Conservation (phyloP, 1,284 basidiomycete genomes). For the Naganishia sp. region DNA sequence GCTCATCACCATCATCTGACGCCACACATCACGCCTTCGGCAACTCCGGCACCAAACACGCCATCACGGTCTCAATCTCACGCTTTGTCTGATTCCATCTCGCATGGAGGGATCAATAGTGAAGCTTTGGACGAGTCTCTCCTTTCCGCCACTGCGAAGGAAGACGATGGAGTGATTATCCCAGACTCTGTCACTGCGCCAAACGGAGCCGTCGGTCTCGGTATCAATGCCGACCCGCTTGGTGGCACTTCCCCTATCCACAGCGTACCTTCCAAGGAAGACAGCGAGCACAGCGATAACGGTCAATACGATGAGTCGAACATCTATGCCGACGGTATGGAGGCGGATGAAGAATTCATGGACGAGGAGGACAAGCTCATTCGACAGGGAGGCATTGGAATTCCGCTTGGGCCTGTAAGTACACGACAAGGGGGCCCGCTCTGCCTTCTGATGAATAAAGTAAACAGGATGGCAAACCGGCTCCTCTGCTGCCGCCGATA, state of each 20-base stretch:
- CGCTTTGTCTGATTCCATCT: slow-evolving; percentile 28
- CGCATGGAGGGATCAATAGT: slow-evolving; percentile 38
- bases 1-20: slow-evolving; percentile 41
- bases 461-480: slow-evolving; percentile 75
- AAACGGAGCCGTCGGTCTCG: slow-evolving; percentile 49
- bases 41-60: slow-evolving; percentile 31
- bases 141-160: slow-evolving; percentile 31
- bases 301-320: slow-evolving; percentile 46
- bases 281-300: slow-evolving; percentile 32
- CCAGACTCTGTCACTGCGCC: slow-evolving; percentile 38
- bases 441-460: background rate
- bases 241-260: slow-evolving; percentile 10
- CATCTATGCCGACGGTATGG: slow-evolving; percentile 50
- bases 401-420: slow-evolving; percentile 73
- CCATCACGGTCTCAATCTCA: slow-evolving; percentile 34
- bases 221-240: slow-evolving; percentile 45
- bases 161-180: slow-evolving; percentile 13
- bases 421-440: slow-evolving; percentile 4
- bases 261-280: slow-evolving; percentile 47
- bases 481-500: slow-evolving; percentile 78
- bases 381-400: slow-evolving; percentile 75
- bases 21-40: slow-evolving; percentile 38
- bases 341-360: slow-evolving; percentile 58
- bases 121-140: slow-evolving; percentile 45
- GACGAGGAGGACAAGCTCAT: slow-evolving; percentile 80